Evolutionary conservation across 352 stramenopile species (phyloP).

Genomic region (Pythium volutum): DNA sequence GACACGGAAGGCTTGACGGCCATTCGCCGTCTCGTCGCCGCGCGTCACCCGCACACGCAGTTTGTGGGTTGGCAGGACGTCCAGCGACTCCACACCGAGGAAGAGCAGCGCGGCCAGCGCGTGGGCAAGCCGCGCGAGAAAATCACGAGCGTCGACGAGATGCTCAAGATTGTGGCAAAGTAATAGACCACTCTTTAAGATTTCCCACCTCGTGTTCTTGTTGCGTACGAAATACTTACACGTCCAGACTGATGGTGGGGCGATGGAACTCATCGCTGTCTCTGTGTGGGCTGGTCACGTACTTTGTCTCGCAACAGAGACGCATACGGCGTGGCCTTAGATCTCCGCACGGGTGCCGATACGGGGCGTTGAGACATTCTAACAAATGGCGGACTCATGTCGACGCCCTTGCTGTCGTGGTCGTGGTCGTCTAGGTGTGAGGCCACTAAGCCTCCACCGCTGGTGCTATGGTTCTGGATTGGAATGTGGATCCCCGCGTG

Average conservation of each 20-base stretch:
- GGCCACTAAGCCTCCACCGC: too few species aligned
- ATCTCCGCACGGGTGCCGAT: slow-evolving; percentile 64
- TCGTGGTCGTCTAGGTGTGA: neutral
- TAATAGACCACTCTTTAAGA: neutral
- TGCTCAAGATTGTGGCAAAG: slow-evolving; percentile 43
- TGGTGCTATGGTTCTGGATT: neutral
- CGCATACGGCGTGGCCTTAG: slow-evolving; percentile 49
- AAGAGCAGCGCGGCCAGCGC: slow-evolving; percentile 51
- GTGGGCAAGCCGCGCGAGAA: slow-evolving; percentile 79
- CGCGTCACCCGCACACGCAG: slow-evolving; percentile 52
- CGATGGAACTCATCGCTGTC: slow-evolving; percentile 3
- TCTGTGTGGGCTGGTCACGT: slow-evolving; percentile 10
- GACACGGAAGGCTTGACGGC: slow-evolving; percentile 32
- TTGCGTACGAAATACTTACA: slow-evolving; percentile 10
- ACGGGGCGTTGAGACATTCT: slow-evolving; percentile 33
- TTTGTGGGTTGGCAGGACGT: slow-evolving; percentile 73
- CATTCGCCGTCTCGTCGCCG: slow-evolving; percentile 45
- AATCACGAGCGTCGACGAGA: slow-evolving; percentile 72
- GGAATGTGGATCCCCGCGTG: neutral
- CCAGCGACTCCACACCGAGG: slow-evolving; percentile 53
- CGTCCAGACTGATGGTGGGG: neutral
- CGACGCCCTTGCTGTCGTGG: neutral
- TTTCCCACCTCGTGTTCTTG: too few species aligned
- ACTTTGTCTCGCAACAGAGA: slow-evolving; percentile 45
- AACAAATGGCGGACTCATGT: neutral